Evolutionary conservation across 225 moss, liverwort and hornwort species (phyloP), one percentile per base, ranked within the genome.

Genomic region (Sphagnum tenellum): DNA sequence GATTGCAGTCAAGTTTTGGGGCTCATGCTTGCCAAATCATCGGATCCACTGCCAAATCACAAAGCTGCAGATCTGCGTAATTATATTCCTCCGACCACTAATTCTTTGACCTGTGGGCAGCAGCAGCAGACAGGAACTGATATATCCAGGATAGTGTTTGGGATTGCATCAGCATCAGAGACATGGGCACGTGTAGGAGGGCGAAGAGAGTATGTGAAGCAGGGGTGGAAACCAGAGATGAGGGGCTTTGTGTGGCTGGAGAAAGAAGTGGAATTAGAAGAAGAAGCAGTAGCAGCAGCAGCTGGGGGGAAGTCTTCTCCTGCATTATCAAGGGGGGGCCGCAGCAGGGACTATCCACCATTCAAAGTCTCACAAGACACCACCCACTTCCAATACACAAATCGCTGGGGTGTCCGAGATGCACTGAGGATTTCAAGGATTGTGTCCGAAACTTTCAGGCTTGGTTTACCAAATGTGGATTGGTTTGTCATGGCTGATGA

Each of bases 401-500:
- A 79, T 64, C 78, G 76, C 59, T 75, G 65, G 45, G 82, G 82
- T 13, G 78, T 70, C 76, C 82, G 79, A 8, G 78, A 78, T 11
- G 82, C 82, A 13, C 78, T 82, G 60, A 70, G 82, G 48, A 79
- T 82, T 50, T 82, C 82, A 0, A 70, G 82, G 47, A 76, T 82
- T 3, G 73, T 79, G 60, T 73, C 82, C 11, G 82, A 82, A 69
- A 73, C 79, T 48, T 54, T 60, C 13, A 45, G 76, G 4, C 3
- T 76, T 13, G 64, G 63, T 7, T 45, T 82, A 64, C 69, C 76
- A 4, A 13, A 78, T 48, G 79, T 82, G 47, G 82, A 82, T 49
- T 82, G 82, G 82, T 82, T 79, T 55, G 82, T 82, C 60, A 61
- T 79, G 55, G 82, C 78, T 4, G 82, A 82, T 51, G 82, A 82